A percentile compares a stretch with the other conserved stretches of the same genome.
Conservation (phyloP, 148 eudicot genomes). For the Vaccinium vitisidaea region DNA sequence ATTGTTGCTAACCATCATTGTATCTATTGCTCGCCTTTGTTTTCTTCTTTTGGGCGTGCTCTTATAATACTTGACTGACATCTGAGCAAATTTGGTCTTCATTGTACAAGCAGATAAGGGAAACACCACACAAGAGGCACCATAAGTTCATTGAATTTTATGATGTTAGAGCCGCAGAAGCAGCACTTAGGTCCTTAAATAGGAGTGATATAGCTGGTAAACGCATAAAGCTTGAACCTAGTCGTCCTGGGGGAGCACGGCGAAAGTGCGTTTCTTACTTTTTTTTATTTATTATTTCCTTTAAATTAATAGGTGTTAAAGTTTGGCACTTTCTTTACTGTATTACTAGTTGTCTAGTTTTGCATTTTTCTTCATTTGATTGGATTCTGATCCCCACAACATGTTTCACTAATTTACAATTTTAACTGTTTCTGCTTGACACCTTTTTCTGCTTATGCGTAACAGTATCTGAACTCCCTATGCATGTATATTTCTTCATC, state of each 20-base stretch:
- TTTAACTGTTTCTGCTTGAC: not conserved
- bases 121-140: slow-evolving; percentile 91
- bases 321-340: not conserved
- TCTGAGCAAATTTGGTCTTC: slow-evolving; percentile 7
- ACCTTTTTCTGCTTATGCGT: not conserved
- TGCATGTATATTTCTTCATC: not conserved
- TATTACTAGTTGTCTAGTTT: not conserved
- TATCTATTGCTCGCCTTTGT: not conserved
- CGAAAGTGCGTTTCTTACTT: slow-evolving; percentile 52
- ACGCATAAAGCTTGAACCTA: slow-evolving; percentile 93
- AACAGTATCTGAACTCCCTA: no score
- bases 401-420: not conserved
- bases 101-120: slow-evolving; percentile 63
- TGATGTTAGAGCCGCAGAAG: slow-evolving; percentile 97
- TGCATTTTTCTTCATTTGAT: not conserved
- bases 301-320: not conserved
- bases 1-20: not conserved
- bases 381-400: not conserved
- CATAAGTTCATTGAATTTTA: slow-evolving; percentile 89
- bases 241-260: slow-evolving; percentile 96
- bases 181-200: slow-evolving; percentile 86
- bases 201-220: slow-evolving; percentile 96
- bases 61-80: not conserved
- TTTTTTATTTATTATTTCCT: not conserved
- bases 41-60: slow-evolving; percentile 5